phyloP scores from a whole-genome alignment of 345 rosid genomes.

The Linum trigynum region DNA sequence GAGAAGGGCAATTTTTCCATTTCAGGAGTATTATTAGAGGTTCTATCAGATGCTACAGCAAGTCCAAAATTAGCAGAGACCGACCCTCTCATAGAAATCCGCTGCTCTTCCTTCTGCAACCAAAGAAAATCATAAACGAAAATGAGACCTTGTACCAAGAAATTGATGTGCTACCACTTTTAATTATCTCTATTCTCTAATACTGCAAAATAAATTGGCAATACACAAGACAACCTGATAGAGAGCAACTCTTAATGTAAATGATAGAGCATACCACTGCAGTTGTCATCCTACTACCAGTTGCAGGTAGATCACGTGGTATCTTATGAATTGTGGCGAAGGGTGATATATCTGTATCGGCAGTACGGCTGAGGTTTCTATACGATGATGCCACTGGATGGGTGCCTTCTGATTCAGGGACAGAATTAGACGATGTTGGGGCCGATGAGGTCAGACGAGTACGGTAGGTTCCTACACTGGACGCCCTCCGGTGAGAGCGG shows the following conservation, averaged over 20 bases:
- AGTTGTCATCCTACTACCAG: constrained; percentile 12
- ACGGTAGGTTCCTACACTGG: not conserved
- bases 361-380: not conserved
- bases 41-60: not conserved
- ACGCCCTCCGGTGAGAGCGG: not conserved
- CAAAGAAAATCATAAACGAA: not conserved
- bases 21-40: not conserved
- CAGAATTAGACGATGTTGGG: not conserved
- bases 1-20: not conserved
- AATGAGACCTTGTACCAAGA: too few species aligned
- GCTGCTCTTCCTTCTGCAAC: constrained; percentile 33
- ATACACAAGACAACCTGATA: too few species aligned
- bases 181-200: too few species aligned
- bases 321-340: constrained; percentile 2
- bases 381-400: not conserved
- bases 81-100: constrained; percentile 37
- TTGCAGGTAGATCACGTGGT: constrained; percentile 11
- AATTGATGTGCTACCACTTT: not conserved
- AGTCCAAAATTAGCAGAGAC: constrained; percentile 20
- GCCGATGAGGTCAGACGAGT: not conserved
- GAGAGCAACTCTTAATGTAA: too few species aligned
- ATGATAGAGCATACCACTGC: constrained; percentile 19
- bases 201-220: too few species aligned
- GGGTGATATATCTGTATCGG: not conserved
- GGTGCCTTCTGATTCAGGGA: not conserved